Base-by-base conservation (phyloP, 2,329 filamentous ascomycete species). In the Fusarium praegraminearum region DNA sequence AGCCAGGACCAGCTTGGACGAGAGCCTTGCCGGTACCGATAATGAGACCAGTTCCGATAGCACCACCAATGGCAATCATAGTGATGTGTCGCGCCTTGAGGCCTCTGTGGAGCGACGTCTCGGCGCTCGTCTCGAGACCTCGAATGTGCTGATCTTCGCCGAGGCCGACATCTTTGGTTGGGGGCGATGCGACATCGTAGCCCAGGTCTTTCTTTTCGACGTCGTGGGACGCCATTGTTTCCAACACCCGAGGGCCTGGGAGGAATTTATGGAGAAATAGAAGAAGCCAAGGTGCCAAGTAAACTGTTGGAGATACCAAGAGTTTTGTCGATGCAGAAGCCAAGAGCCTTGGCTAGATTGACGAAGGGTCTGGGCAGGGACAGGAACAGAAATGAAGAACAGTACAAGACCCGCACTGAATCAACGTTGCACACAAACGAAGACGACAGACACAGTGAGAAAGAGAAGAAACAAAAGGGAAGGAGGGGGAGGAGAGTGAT, bases 1-100 rank as follows among this genome's bases (percentile, higher is more conserved):
- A 88, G 22, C 83, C 91, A 51, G 91, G 91, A 1, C 84, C 85
- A 51, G 83, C 83, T 70, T 84, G 81, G 24, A 83, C 84, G 30
- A 87, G 82, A 4, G 84, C 84, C 76, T 84, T 84, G 62, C 85
- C 85, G 40, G 87, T 90, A 67, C 91, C 91, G 73, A 93, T 90
- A 70, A 93, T 91, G 57, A 93, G 83, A 77, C 91, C 91, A 55
- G 90, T 93, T 58, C 88, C 91, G 63, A 93, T 89, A 66, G 91
- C 90, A 77, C 91, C 91, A 74, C 91, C 91, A 62, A 93, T 91
- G 70, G 91, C 91, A 79, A 86, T 86, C 84, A 86, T 86, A 75
- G 83, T 85, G 74, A 86, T 86, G 77, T 86, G 84, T 12, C 84
- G 83, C 22, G 84, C 83, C 76, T 85, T 84, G 71, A 86, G 83